Percentiles rank a stretch among this genome's conserved stretches.
Evolutionary conservation across 2,329 filamentous ascomycete genomes (phyloP).

Genomic region (Pseudogymnoascus sp.): DNA sequence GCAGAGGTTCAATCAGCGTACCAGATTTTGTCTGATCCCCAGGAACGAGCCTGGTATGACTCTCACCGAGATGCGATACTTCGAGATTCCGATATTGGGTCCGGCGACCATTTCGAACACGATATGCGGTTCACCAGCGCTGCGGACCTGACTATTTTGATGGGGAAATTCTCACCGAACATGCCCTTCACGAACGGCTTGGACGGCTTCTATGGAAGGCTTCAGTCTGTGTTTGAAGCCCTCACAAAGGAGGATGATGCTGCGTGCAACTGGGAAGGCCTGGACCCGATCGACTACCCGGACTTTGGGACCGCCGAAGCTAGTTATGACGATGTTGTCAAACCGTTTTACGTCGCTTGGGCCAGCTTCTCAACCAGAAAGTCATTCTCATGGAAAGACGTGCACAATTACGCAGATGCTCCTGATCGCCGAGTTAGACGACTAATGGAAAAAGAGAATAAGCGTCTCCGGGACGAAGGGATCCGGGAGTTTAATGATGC

Average conservation of each 20-base stretch:
- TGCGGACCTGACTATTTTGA: constrained; percentile 69
- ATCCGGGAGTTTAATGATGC: constrained; percentile 88
- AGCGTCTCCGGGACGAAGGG: constrained; percentile 71
- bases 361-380: constrained; percentile 75
- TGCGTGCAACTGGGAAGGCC: constrained; percentile 62
- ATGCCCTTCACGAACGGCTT: constrained; percentile 75
- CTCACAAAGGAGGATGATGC: constrained; percentile 73
- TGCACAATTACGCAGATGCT: constrained; percentile 74
- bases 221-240: constrained; percentile 70
- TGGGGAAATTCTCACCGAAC: constrained; percentile 71
- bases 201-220: constrained; percentile 75
- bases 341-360: constrained; percentile 77
- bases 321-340: constrained; percentile 67
- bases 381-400: constrained; percentile 82
- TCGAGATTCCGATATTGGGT: constrained; percentile 37
- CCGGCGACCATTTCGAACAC: constrained; percentile 50
- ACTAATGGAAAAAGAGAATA: constrained; percentile 93
- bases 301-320: constrained; percentile 75
- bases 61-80: constrained; percentile 84
- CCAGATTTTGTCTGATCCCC: constrained; percentile 89
- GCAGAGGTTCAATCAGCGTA: constrained; percentile 91
- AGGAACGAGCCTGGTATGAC: constrained; percentile 97
- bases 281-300: constrained; percentile 62
- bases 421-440: constrained; percentile 77
- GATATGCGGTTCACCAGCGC: constrained; percentile 72